phyloP scores from a whole-genome alignment of 1,139 yeast species.

The Candida pseudoviswanathii region DNA sequence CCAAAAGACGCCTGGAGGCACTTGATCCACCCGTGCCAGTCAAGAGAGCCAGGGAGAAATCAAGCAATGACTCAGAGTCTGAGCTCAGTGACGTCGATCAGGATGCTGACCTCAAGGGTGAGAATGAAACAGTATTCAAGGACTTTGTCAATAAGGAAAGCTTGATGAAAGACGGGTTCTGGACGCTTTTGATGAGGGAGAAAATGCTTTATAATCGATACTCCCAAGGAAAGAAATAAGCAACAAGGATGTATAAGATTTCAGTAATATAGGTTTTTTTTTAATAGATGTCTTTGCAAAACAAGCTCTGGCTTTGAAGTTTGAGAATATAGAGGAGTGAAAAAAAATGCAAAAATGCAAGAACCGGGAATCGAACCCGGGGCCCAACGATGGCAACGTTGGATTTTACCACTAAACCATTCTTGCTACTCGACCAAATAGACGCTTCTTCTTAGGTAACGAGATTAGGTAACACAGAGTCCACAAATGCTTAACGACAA shows the following conservation, averaged over 20 bases:
- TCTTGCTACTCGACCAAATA: constrained; percentile 4
- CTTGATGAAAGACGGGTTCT: not conserved
- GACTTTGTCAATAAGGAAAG: not conserved
- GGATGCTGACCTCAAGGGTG: constrained; percentile 1
- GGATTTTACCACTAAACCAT: constrained; percentile 23
- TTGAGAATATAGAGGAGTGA: no score
- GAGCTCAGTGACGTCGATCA: constrained; percentile 4
- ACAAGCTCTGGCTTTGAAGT: no score
- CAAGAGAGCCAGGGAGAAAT: not conserved
- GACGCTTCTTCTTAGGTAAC: not conserved
- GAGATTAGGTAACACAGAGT: no score
- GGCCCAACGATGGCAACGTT: constrained; percentile 23
- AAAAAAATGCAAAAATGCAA: constrained; percentile 14
- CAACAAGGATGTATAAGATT: not conserved
- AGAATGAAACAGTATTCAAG: constrained; percentile 1
- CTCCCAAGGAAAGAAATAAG: not conserved
- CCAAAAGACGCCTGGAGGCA: not conserved
- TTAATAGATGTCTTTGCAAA: no score
- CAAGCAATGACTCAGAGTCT: not conserved
- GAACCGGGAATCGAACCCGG: constrained; percentile 23
- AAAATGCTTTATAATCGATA: not conserved
- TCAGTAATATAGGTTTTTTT: not conserved
- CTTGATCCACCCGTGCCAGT: not conserved
- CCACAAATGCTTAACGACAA: no score
- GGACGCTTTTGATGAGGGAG: not conserved